Percentiles rank a stretch among this genome's conserved stretches.
Conservation (phyloP, 495 filamentous ascomycete genomes). For the Astrocystis sublimbata region DNA sequence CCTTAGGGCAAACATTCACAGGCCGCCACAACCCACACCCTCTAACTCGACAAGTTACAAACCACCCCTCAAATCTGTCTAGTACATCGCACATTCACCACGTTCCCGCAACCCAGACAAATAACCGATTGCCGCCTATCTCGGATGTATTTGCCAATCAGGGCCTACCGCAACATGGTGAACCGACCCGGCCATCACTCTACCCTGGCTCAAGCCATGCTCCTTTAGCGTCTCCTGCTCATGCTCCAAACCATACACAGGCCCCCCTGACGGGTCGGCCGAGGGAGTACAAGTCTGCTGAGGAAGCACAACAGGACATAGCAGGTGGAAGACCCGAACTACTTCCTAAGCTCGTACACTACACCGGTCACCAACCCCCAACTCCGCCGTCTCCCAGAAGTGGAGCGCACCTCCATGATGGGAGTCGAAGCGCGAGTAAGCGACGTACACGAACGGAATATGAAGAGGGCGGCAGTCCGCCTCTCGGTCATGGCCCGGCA, state of each 20-base stretch:
- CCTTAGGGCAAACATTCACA: constrained; percentile 93
- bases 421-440: constrained; percentile 56
- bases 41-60: constrained; percentile 76
- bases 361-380: constrained; percentile 84
- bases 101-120: constrained; percentile 82
- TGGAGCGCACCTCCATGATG: constrained; percentile 36
- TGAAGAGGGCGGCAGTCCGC: constrained; percentile 81
- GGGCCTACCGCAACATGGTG: constrained; percentile 70
- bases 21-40: constrained; percentile 82
- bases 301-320: constrained; percentile 88
- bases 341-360: constrained; percentile 90
- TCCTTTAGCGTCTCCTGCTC: constrained; percentile 76
- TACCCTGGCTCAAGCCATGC: constrained; percentile 66
- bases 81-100: constrained; percentile 92
- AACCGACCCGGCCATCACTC: constrained; percentile 26
- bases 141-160: constrained; percentile 84
- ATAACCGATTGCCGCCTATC: constrained; percentile 90
- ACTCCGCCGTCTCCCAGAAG: constrained; percentile 84
- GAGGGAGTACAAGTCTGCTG: constrained; percentile 91
- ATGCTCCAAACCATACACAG: constrained; percentile 43
- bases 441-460: constrained; percentile 84
- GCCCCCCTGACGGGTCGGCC: constrained; percentile 55
- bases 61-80: constrained; percentile 82
- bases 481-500: constrained; percentile 62
- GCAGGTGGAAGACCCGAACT: constrained; percentile 90